phyloP scores from a whole-genome alignment of 2,329 filamentous ascomycete genomes.

The Penicillium sclerotiorum region DNA sequence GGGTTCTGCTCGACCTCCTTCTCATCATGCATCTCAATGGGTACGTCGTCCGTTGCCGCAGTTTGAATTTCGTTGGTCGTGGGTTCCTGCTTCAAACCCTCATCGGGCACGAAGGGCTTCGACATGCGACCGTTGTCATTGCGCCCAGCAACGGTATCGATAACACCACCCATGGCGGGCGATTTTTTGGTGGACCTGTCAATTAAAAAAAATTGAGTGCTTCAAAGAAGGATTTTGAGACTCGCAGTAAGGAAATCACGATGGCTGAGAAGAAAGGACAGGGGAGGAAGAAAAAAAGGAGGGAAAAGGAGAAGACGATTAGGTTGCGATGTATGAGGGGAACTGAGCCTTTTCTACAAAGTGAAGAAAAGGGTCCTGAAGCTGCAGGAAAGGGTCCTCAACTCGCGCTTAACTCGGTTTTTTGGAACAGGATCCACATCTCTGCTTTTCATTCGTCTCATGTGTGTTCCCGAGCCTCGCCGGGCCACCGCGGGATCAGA shows the following conservation, averaged over 20 bases:
- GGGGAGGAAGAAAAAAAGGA: not conserved
- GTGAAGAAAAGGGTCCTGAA: not conserved
- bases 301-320: too few relatives aligned
- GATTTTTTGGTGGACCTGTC: too few relatives aligned
- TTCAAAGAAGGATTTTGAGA: too few relatives aligned
- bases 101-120: slow-evolving; percentile 2
- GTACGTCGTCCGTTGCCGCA: not conserved
- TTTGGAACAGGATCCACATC: slow-evolving; percentile 6
- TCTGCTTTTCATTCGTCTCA: slow-evolving; percentile 1
- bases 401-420: slow-evolving; percentile 10
- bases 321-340: not conserved
- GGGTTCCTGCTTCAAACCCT: not conserved
- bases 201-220: too few relatives aligned
- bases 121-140: not conserved
- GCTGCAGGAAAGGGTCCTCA: not conserved
- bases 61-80: not conserved
- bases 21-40: slow-evolving; percentile 10
- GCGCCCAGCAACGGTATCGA: slow-evolving; percentile 3
- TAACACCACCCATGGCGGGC: too few relatives aligned
- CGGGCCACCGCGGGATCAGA: slow-evolving; percentile 12
- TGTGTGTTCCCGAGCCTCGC: not conserved
- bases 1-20: slow-evolving; percentile 20
- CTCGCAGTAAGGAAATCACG: not conserved
- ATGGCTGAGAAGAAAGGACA: not conserved
- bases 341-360: slow-evolving; percentile 9